A percentile compares a stretch with the other conserved stretches of the same genome.
phyloP scores from a whole-genome alignment of 2,329 filamentous ascomycete genomes.

The Hirsutella minnesotensis region DNA sequence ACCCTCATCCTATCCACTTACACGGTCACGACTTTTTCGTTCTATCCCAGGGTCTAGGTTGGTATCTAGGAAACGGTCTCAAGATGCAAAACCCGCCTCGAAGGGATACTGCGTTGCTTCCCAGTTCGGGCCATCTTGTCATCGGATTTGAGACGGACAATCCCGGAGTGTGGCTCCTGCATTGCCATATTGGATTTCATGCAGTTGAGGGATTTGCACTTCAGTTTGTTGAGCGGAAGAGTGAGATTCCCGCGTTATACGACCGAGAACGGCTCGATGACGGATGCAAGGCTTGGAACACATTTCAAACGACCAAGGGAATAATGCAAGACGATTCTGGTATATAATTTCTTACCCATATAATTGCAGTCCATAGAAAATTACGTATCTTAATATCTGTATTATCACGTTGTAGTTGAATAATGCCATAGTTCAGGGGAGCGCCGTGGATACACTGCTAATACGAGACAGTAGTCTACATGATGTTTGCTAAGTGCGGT shows the following conservation, averaged over 20 bases:
- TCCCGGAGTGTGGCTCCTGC: conserved; percentile 35
- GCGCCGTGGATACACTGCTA: too few relatives aligned
- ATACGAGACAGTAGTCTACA: too few relatives aligned
- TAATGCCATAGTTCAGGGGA: too few relatives aligned
- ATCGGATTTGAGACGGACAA: conserved; percentile 37
- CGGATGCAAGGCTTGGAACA: background rate
- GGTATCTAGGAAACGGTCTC: conserved; percentile 7
- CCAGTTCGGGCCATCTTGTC: conserved; percentile 29
- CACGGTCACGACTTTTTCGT: conserved; percentile 23
- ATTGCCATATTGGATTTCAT: conserved; percentile 39
- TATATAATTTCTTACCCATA: too few relatives aligned
- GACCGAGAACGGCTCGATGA: background rate
- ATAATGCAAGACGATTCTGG: background rate
- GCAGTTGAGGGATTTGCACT: conserved; percentile 3
- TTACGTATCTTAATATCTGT: too few relatives aligned
- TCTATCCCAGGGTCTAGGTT: conserved; percentile 12
- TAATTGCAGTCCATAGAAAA: too few relatives aligned
- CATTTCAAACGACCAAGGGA: background rate
- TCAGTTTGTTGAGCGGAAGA: conserved; percentile 2
- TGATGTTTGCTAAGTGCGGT: too few relatives aligned
- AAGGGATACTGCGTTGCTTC: conserved; percentile 38
- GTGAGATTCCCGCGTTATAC: background rate
- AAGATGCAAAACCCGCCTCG: conserved; percentile 32
- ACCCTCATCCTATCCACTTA: conserved; percentile 23
- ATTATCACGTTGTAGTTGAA: too few relatives aligned